Evolutionary conservation across 2,329 filamentous ascomycete genomes (phyloP).

Genomic region (Epichloe amarillans): DNA sequence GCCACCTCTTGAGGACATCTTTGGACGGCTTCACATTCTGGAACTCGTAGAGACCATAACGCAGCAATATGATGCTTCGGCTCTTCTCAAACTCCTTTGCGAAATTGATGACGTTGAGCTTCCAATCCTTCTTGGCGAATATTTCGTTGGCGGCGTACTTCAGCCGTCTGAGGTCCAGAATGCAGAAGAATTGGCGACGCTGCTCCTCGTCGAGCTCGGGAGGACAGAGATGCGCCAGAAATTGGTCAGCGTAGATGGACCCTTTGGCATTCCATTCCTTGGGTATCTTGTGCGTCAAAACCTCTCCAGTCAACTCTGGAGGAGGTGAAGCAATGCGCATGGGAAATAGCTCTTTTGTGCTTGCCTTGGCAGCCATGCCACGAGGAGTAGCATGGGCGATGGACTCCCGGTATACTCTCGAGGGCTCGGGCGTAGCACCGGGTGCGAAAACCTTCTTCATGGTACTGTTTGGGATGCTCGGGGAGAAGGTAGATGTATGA

Average conservation of each 20-base stretch:
- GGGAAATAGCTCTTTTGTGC: conserved; percentile 38
- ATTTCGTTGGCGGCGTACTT: conserved; percentile 50
- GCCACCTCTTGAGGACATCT: conserved; percentile 45
- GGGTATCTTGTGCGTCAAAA: conserved; percentile 38
- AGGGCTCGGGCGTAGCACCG: conserved; percentile 29
- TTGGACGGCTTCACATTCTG: conserved; percentile 47
- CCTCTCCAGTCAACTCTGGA: conserved; percentile 41
- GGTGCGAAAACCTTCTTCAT: conserved; percentile 35
- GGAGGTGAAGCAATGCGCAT: conserved; percentile 47
- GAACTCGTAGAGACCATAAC: conserved; percentile 50
- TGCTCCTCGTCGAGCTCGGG: conserved; percentile 44
- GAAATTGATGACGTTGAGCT: conserved; percentile 48
- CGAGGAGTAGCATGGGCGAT: conserved; percentile 34
- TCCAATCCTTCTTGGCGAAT: conserved; percentile 48
- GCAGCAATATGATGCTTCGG: conserved; percentile 45
- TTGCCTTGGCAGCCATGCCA: conserved; percentile 35
- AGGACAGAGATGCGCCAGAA: conserved; percentile 42
- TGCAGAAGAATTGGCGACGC: conserved; percentile 48
- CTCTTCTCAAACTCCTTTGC: conserved; percentile 54
- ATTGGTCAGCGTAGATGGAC: conserved; percentile 48
- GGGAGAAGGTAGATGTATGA: conserved; percentile 26
- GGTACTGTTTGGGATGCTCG: conserved; percentile 30
- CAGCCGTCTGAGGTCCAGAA: conserved; percentile 46
- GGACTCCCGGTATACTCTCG: conserved; percentile 29
- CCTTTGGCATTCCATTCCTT: conserved; percentile 36